A percentile compares a stretch with the other conserved stretches of the same genome.
phyloP scores from a whole-genome alignment of 2,329 filamentous ascomycete genomes.

The Cadophora luteo-olivacea region DNA sequence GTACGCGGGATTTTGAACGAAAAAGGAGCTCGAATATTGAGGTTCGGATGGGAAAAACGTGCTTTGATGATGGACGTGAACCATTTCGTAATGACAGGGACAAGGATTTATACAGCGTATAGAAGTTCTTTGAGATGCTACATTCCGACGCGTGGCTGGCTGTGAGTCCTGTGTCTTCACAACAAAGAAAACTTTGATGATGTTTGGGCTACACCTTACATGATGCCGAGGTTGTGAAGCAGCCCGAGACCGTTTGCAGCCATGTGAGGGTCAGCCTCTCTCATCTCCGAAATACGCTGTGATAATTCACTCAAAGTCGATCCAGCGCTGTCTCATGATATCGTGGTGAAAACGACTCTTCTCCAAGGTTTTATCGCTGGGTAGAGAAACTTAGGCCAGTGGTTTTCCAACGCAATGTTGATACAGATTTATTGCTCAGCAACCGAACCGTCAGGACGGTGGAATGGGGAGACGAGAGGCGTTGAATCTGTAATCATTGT shows the following conservation, averaged over 20 bases:
- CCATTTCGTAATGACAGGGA: background rate
- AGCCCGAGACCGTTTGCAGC: slow-evolving; percentile 20
- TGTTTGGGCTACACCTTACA: slow-evolving; percentile 22
- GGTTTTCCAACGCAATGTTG: background rate
- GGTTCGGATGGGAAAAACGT: slow-evolving; percentile 25
- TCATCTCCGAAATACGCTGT: slow-evolving; percentile 1
- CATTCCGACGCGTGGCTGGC: slow-evolving; percentile 23
- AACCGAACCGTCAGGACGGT: background rate
- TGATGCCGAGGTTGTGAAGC: slow-evolving; percentile 7
- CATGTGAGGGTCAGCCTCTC: background rate
- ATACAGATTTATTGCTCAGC: background rate
- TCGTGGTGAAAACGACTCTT: background rate
- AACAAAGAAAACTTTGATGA: slow-evolving; percentile 15
- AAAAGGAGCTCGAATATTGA: slow-evolving; percentile 25
- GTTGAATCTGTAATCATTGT: background rate
- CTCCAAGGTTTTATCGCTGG: background rate
- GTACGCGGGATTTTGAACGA: slow-evolving; percentile 20
- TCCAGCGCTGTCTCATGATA: slow-evolving; percentile 17
- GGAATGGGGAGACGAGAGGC: background rate
- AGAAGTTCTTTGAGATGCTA: slow-evolving; percentile 17
- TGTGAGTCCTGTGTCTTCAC: background rate
- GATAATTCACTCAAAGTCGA: slow-evolving; percentile 7
- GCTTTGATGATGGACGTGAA: slow-evolving; percentile 26
- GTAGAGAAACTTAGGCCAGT: slow-evolving; percentile 15
- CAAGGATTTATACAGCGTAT: background rate